Conservation (phyloP, 2,329 filamentous ascomycete genomes). For the Mycosphaerelloides madeirae region DNA sequence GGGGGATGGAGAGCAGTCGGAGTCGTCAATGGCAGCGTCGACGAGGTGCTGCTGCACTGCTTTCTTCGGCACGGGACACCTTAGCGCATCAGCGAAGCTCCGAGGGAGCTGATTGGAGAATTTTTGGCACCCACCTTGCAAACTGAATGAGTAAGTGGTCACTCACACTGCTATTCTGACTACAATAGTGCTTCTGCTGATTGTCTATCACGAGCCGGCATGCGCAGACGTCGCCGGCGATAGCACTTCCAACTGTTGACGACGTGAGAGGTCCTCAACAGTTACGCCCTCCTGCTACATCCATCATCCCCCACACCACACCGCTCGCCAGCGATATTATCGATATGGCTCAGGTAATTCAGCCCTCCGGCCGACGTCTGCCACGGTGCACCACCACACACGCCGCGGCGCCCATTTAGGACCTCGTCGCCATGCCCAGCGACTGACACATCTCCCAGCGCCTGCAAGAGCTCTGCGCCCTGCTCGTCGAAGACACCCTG, state of each 20-base stretch:
- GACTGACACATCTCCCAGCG: slow-evolving; percentile 52
- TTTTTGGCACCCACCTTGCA: no score
- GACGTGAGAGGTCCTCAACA: slow-evolving; percentile 37
- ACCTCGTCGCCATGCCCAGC: neutral
- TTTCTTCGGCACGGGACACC: neutral
- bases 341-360: slow-evolving; percentile 4
- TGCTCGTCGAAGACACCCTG: slow-evolving; percentile 83
- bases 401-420: neutral
- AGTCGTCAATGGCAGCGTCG: neutral
- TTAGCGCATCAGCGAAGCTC: no score
- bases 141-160: no score
- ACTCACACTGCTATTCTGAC: neutral
- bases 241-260: slow-evolving; percentile 28
- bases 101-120: no score
- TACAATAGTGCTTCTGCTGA: slow-evolving; percentile 1
- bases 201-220: slow-evolving; percentile 7
- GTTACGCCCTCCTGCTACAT: slow-evolving; percentile 8
- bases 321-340: slow-evolving; percentile 8
- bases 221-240: slow-evolving; percentile 29
- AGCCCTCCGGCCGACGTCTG: neutral
- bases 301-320: no score
- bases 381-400: neutral
- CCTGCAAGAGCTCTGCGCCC: slow-evolving; percentile 79
- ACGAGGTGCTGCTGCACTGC: neutral
- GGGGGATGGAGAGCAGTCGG: neutral